These are phyloP conservation scores for Bryum argenteum DNA, from an alignment of 225 moss, liverwort and hornwort genomes.

Conservation along the genomic window DNA sequence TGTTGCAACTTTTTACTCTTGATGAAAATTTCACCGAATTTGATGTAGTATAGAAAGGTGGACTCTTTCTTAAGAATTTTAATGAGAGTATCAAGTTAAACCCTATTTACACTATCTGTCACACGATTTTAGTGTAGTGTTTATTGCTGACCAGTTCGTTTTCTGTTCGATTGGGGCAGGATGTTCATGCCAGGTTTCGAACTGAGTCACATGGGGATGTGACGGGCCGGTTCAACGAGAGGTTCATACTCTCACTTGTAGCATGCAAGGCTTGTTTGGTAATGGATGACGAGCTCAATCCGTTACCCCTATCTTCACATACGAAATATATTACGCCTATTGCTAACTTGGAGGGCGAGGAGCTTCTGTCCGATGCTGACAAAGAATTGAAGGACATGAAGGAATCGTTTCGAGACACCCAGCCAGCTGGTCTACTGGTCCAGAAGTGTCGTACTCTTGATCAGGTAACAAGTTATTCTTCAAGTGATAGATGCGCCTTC, in stretches of 20 bases:
- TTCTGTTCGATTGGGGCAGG: constrained; percentile 51
- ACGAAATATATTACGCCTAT: constrained; percentile 68
- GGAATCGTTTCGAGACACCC: constrained; percentile 83
- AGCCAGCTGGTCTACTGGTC: constrained; percentile 81
- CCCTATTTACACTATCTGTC: too few relatives aligned
- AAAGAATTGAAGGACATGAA: constrained; percentile 92
- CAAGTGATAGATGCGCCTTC: too few relatives aligned
- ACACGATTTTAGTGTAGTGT: constrained; percentile 1
- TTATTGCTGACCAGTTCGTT: constrained; percentile 21
- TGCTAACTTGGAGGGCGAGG: constrained; percentile 74
- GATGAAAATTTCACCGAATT: too few relatives aligned
- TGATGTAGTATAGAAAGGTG: too few relatives aligned
- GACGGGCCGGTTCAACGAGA: constrained; percentile 89
- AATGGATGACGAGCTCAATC: constrained; percentile 97
- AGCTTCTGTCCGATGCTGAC: constrained; percentile 79
- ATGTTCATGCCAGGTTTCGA: constrained; percentile 95
- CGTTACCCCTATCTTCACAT: constrained; percentile 84
- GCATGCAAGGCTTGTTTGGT: constrained; percentile 91
- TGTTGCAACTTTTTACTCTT: too few relatives aligned
- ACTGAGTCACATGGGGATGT: constrained; percentile 91
- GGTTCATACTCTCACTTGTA: constrained; percentile 90
- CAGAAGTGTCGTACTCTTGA: constrained; percentile 94
- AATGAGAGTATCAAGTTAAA: too few relatives aligned
- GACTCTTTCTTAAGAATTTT: too few relatives aligned
- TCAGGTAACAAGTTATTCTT: constrained; percentile 44